These are phyloP conservation scores for Fusarium temperatum DNA, from an alignment of 2,329 filamentous ascomycete genomes.

Conservation along the genomic window DNA sequence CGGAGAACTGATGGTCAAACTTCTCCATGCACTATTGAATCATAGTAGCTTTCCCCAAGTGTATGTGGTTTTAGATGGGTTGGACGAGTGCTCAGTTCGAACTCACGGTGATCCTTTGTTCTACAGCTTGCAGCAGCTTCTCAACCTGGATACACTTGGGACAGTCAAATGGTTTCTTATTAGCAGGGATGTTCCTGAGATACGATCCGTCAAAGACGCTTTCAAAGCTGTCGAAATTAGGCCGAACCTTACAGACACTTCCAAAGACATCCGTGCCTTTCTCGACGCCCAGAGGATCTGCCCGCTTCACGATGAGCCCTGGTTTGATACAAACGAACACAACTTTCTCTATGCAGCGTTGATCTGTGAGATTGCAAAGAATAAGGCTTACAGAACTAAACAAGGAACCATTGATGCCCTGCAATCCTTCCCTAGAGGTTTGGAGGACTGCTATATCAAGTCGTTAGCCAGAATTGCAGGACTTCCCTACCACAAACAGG, in stretches of 20 bases:
- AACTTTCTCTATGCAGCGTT: not conserved
- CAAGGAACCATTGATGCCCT: not conserved
- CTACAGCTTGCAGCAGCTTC: not conserved
- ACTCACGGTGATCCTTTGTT: not conserved
- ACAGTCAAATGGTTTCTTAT: not conserved
- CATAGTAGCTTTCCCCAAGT: not conserved
- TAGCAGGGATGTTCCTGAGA: not conserved
- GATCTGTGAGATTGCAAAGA: not conserved
- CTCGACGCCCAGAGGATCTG: not conserved
- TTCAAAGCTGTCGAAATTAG: not conserved
- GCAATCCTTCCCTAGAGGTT: not conserved
- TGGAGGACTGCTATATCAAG: not conserved
- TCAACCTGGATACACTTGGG: not conserved
- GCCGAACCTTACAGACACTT: not conserved
- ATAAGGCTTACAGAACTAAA: not conserved
- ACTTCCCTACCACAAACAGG: not conserved
- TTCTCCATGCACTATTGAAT: not conserved
- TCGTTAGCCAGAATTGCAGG: not conserved
- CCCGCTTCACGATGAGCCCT: not conserved
- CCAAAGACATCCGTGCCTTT: not conserved
- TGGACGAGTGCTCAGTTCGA: not conserved
- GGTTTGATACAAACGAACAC: not conserved
- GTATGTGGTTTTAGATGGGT: not conserved
- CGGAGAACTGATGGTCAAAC: not conserved
- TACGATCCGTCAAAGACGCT: not conserved